Base-by-base conservation (phyloP, 768 basidiomycete genomes). In the Udeniomyces megalosporus region DNA sequence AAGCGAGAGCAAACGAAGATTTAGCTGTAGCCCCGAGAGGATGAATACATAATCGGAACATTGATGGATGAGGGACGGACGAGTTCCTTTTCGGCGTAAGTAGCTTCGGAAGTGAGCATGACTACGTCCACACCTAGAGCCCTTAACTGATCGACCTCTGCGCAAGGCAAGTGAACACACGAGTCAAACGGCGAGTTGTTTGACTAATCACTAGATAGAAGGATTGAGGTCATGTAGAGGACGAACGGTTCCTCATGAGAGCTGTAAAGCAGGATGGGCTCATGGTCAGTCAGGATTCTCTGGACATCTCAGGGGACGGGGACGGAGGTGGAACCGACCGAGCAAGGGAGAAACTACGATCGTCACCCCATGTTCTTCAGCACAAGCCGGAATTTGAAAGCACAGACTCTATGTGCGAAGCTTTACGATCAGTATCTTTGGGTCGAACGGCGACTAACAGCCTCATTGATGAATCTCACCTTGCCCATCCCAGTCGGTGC, bases 401-500 rank as follows among this genome's bases (percentile, higher is more conserved):
- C 88, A 90, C 3, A 90, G 68, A 68, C 86, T 88, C 86, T 88
- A 55, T n/a, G 29, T 15, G 17, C n/a, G 17, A 29, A 31, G n/a
- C n/a, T n/a, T n/a, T n/a, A n/a, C n/a, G n/a, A n/a, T n/a, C n/a
- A n/a, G n/a, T n/a, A n/a, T n/a, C n/a, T n/a, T n/a, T n/a, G n/a
- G n/a, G n/a, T n/a, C n/a, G n/a, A n/a, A n/a, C n/a, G n/a, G n/a
- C n/a, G n/a, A n/a, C n/a, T n/a, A n/a, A n/a, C n/a, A n/a, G 38
- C 38, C 38, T 8, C 38, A 17, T 42, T 42, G 8, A 42, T 42
- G 38, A 42, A 8, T 8, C 38, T 42, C 38, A 84, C 87, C 79
- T 90, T 90, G 35, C 88, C 88, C 84, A 89, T 86, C 4, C 88
- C 86, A 11, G 88, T 90, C 0, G 88, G 86, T 20, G 87, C 88